Conservation (phyloP, 352 stramenopile species). For the Globisporangium cederbergense region DNA sequence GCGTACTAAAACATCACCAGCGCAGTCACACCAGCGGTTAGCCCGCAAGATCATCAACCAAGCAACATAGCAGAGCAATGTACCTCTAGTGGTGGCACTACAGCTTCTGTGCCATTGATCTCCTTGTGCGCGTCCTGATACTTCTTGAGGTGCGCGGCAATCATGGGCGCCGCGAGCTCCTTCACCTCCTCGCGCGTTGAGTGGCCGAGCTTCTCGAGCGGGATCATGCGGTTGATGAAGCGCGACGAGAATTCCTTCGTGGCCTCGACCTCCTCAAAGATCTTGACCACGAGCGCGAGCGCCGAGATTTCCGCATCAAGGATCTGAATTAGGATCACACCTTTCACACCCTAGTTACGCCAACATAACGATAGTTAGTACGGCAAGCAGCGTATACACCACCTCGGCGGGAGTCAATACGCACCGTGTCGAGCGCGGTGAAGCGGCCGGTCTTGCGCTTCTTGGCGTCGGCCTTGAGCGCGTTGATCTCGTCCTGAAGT, state of each 20-base stretch:
- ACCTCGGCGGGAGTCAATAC: neutral
- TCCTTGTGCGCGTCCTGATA: constrained; percentile 26
- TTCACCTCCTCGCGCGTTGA: constrained; percentile 61
- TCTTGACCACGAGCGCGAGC: constrained; percentile 42
- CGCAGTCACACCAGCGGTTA: neutral
- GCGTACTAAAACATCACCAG: constrained; percentile 26
- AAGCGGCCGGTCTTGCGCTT: constrained; percentile 64
- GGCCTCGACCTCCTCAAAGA: constrained; percentile 58
- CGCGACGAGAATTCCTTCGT: constrained; percentile 71
- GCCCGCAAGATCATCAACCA: neutral
- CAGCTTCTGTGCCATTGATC: constrained; percentile 10
- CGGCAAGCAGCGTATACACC: neutral
- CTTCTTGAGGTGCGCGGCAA: constrained; percentile 40
- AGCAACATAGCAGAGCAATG: neutral
- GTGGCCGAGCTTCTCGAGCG: constrained; percentile 67
- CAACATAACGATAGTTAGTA: neutral
- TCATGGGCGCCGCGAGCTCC: constrained; percentile 47
- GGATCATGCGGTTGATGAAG: constrained; percentile 75
- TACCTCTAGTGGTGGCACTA: constrained; percentile 28
- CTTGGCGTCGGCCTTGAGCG: constrained; percentile 52
- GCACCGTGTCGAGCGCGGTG: constrained; percentile 56
- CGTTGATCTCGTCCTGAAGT: constrained; percentile 66
- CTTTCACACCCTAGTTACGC: constrained; percentile 44
- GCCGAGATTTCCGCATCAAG: constrained; percentile 48
- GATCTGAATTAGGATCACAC: constrained; percentile 65